Evolutionary conservation across 1,139 yeast species (phyloP), one percentile per base, ranked within the genome.

Genomic region (Yamadazyma pseudoaaseri): DNA sequence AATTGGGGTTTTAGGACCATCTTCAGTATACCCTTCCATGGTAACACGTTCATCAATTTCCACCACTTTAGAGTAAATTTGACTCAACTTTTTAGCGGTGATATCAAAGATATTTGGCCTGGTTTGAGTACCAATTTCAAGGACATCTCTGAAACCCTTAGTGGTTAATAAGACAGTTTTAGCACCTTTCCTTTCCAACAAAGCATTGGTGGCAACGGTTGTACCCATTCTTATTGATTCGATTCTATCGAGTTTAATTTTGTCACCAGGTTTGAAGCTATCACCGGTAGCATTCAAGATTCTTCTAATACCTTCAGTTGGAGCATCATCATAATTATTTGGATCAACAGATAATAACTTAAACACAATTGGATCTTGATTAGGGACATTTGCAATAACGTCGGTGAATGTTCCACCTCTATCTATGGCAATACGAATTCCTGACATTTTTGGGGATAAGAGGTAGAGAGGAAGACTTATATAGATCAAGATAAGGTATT

Each of bases 191-290:
- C 87, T 65, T 45, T 81, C 87, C 35, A 81, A 60, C 16, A 85
- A 64, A 3, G 92, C 90, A 52, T 78, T 79, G 1, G 94, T 85
- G 1, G 94, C 92, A 14, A 84, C 85, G 0, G 94, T 85, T 2
- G 94, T 84, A 9, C 94, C 94, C 76, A 84, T 76, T 42, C 90
- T 67, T 26, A 84, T 74, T 27, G 80, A 71, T 59, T 51, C 41
- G 8, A 60, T 51, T n/a, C n/a, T n/a, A n/a, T n/a, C n/a, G n/a
- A n/a, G n/a, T n/a, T n/a, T n/a, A 29, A 61, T 59, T 15, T 66
- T 48, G n/a, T 67, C 65, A 27, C 52, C 60, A 26, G 51, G 43
- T 23, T 44, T 47, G 15, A 36, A 38, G 20, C 37, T 37, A 20
- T 28, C 35, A 3, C 43, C 43, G 7, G 44, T 37, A 20, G 42